A percentile compares a stretch with the other conserved stretches of the same genome.
Conservation (phyloP, 1,284 basidiomycete genomes). For the Leccinum pachyderme region DNA sequence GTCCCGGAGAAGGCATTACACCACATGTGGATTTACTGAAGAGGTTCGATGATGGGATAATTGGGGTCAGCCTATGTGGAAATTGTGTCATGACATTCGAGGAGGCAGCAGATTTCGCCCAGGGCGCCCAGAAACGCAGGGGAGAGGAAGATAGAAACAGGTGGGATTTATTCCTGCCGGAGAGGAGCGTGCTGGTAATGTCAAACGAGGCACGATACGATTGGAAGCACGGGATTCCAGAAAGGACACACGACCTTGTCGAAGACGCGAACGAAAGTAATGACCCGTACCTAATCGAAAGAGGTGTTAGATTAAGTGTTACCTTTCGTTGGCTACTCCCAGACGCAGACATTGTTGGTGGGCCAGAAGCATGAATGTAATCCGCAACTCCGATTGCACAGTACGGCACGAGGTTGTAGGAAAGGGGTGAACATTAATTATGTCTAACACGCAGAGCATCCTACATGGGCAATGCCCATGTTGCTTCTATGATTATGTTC, state of each 20-base stretch:
- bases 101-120: slow-evolving; percentile 20
- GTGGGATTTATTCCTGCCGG: slow-evolving; percentile 60
- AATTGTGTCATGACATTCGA: slow-evolving; percentile 74
- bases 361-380: slow-evolving; percentile 27
- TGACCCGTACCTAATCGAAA: slow-evolving; percentile 42
- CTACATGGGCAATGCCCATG: slow-evolving; percentile 12
- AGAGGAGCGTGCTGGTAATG: slow-evolving; percentile 66
- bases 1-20: slow-evolving; percentile 76
- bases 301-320: slow-evolving; percentile 65
- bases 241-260: slow-evolving; percentile 49
- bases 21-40: slow-evolving; percentile 75
- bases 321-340: slow-evolving; percentile 78
- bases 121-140: slow-evolving; percentile 4
- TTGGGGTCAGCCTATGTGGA: slow-evolving; percentile 72
- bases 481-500: slow-evolving; percentile 29
- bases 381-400: slow-evolving; percentile 1
- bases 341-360: slow-evolving; percentile 73
- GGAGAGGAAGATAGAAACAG: slow-evolving; percentile 7
- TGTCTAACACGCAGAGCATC: slow-evolving; percentile 23
- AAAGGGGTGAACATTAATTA: slow-evolving; percentile 27
- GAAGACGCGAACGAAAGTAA: slow-evolving; percentile 28
- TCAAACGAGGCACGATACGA: slow-evolving; percentile 69
- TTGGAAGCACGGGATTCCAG: slow-evolving; percentile 67
- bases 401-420: slow-evolving; percentile 7
- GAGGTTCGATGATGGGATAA: slow-evolving; percentile 78